Base-by-base conservation (phyloP, 306 rosid species). In the Prunus armeniaca region DNA sequence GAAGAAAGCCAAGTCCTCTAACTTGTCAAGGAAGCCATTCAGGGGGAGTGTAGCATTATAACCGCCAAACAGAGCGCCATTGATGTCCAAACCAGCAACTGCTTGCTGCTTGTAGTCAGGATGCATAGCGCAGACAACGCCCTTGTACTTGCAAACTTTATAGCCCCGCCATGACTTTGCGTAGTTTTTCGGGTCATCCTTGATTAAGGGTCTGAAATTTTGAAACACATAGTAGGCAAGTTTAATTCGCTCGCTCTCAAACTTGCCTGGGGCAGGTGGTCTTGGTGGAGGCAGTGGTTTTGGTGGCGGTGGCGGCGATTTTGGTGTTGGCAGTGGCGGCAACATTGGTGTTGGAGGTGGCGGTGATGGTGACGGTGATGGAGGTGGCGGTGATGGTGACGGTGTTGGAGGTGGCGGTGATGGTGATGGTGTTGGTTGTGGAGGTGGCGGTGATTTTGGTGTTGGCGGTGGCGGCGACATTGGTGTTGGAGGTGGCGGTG, bases 71-170 rank as follows among this genome's bases (percentile, higher is more conserved):
- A 0, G 1, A 25, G 65, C 65, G 9, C 76, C 79, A 51, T 94
- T 94, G 32, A 94, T 73, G 80, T 87, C 86, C 0, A 87, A 6
- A 32, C 96, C 98, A 2, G 97, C 43, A 1, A 89, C 86, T 10
- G 88, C 87, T 0, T 0, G n/a, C 10, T 56, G 13, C 0, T 2
- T 28, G 1, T 13, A 0, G 3, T 0, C 4, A 2, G 97, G 94
- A 27, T 6, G 57, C 0, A 0, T 0, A 3, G 13, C 88, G 50
- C 97, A 91, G 12, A 3, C 8, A 3, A 88, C 5, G 3, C 97
- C 91, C 0, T 0, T 38, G 89, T 76, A 91, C 0, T 27, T 0
- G 76, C 98, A 91, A 0, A 79, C 34, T 2, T 76, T 0, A 0
- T 0, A 0, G 0, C 76, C 70, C 0, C 0, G 9, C 98, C 97